phyloP scores from a whole-genome alignment of 805 yeast species.

The Starmerella potacharoeniae region DNA sequence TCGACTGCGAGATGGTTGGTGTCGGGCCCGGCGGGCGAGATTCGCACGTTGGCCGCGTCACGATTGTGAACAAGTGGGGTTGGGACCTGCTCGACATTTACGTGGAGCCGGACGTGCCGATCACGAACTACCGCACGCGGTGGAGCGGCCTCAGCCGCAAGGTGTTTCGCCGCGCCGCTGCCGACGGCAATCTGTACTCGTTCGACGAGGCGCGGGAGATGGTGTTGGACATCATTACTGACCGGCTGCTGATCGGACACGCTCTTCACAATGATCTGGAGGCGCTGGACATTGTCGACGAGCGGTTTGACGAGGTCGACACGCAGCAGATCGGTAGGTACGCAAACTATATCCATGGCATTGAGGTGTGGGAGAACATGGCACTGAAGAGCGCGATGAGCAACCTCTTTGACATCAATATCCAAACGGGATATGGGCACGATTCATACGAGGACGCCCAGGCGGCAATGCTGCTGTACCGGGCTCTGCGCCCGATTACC shows the following conservation, averaged over 20 bases:
- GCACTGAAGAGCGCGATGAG: background rate
- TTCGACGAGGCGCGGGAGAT: slow-evolving; percentile 55
- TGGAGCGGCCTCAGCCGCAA: slow-evolving; percentile 73
- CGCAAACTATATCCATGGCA: no score
- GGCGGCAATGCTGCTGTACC: no score
- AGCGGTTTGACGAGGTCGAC: slow-evolving; percentile 28
- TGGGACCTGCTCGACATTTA: slow-evolving; percentile 56
- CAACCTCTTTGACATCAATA: no score
- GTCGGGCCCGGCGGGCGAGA: slow-evolving; percentile 44
- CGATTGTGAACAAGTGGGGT: slow-evolving; percentile 77
- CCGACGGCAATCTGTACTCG: slow-evolving; percentile 18
- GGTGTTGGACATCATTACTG: slow-evolving; percentile 43
- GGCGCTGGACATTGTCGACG: slow-evolving; percentile 56
- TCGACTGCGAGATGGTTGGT: slow-evolving; percentile 94
- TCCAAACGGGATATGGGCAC: no score
- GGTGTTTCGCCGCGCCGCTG: slow-evolving; percentile 55
- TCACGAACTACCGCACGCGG: slow-evolving; percentile 75
- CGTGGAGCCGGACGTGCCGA: slow-evolving; percentile 65
- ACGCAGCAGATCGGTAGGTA: background rate
- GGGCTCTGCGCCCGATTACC: background rate
- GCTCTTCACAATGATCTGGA: slow-evolving; percentile 70
- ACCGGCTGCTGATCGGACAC: slow-evolving; percentile 58
- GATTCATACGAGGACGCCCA: no score
- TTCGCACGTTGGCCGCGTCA: slow-evolving; percentile 66
- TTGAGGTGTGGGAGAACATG: slow-evolving; percentile 18